Evolutionary conservation across 768 basidiomycete species (phyloP).

Genomic region (Xerocomus spinulosus): DNA sequence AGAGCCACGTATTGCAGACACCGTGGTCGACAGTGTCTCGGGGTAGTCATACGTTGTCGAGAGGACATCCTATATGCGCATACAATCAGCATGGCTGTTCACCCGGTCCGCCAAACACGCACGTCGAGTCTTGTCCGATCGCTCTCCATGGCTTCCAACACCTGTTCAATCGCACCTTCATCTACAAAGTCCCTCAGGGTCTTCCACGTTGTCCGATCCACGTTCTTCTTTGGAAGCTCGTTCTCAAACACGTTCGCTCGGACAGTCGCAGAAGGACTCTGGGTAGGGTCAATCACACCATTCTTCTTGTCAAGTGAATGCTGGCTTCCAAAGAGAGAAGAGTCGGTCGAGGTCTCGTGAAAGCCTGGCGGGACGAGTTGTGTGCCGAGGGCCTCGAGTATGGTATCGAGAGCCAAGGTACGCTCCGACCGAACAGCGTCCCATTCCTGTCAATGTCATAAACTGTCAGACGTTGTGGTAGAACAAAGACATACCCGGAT

Average conservation of each 20-base stretch:
- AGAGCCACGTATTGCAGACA: conserved; percentile 49
- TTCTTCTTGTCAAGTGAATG: conserved; percentile 43
- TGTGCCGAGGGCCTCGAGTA: conserved; percentile 67
- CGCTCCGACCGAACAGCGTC: conserved; percentile 58
- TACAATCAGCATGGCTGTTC: background rate
- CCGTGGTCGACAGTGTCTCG: conserved; percentile 53
- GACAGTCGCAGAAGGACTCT: conserved; percentile 31
- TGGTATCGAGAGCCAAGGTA: conserved; percentile 56
- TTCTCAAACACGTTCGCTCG: conserved; percentile 19
- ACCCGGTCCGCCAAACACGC: no score
- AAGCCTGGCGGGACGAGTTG: conserved; percentile 78
- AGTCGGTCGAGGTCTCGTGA: conserved; percentile 58
- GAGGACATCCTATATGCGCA: conserved; percentile 47
- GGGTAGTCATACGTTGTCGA: conserved; percentile 64
- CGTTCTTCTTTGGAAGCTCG: conserved; percentile 17
- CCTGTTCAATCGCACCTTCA: conserved; percentile 75
- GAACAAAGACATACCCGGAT: conserved; percentile 48
- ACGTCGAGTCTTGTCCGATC: conserved; percentile 69
- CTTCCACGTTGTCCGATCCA: conserved; percentile 67
- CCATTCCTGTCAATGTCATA: conserved; percentile 65
- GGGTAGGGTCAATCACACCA: conserved; percentile 36
- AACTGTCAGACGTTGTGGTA: no score
- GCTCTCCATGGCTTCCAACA: conserved; percentile 66
- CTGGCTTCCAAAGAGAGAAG: conserved; percentile 80
- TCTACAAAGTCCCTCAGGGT: conserved; percentile 83